Evolutionary conservation across 805 yeast genomes (phyloP), one percentile per base, ranked within the genome.

Genomic region (Candida coleopterorum): DNA sequence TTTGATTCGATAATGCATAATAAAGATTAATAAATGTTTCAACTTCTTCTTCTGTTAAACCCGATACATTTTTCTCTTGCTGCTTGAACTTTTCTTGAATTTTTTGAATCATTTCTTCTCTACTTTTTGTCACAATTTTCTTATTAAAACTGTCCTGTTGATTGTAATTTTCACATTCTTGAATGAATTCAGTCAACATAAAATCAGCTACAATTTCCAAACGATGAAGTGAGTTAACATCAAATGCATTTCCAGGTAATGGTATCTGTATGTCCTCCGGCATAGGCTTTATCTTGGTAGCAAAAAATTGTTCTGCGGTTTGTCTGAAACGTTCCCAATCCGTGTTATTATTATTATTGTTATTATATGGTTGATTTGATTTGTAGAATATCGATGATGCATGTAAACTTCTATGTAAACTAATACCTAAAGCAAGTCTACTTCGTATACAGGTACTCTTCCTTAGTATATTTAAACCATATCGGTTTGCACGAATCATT

Each of bases 1-100:
- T 24, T 28, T 48, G 51, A 39, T 60, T 56, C 41, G 52, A 51
- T n/a, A 64, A 41, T 6, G 55, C 51, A 44, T 54, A 53, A 43
- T 47, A 62, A 11, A 62, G 41, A 26, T 52, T 55, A 21, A 26
- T 25, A 18, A 36, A 23, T 17, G 34, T 14, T 11, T 32, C 31
- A 31, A 25, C 18, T 15, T 32, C 29, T 32, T 17, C 18, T 26
- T 26, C 20, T 10, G 29, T 24, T 9, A 25, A 9, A 4, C 27
- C 36, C 18, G 26, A 17, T 15, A 34, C 11, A 20, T 15, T n/a
- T 16, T 14, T 21, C 8, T 34, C 14, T 9, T 34, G 22, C 7
- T 27, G 14, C 6, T 10, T 3, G 27, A 34, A 34, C n/a, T 34
- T 21, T 16, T 20, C 32, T 27, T 34, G 31, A 9, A 34, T 34